These are phyloP conservation scores for Lactarius tabidus DNA, from an alignment of 768 basidiomycete genomes.

Conservation along the genomic window DNA sequence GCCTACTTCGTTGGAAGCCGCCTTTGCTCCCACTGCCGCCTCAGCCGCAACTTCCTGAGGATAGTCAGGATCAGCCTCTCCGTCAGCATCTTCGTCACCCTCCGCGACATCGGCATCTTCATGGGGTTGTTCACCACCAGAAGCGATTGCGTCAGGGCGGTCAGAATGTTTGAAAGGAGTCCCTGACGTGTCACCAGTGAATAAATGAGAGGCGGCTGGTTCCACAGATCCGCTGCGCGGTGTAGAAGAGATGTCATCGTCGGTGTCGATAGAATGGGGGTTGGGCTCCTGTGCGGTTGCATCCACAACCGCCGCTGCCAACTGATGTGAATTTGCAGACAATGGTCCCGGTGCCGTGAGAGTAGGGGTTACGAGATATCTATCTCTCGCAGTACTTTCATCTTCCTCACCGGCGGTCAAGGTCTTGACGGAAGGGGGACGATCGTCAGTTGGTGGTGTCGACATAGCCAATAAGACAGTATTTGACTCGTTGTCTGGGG, in stretches of 20 bases:
- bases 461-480: not conserved
- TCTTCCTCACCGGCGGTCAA: not conserved
- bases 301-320: not conserved
- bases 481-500: not conserved
- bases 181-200: not conserved
- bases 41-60: not conserved
- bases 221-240: not conserved
- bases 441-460: not conserved
- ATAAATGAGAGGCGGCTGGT: not conserved
- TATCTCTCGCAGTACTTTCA: not conserved
- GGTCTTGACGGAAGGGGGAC: not conserved
- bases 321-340: not conserved
- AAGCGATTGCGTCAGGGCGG: not conserved
- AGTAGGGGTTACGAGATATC: not conserved
- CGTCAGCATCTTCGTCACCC: conserved; percentile 23
- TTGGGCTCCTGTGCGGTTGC: not conserved
- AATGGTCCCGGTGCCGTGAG: not conserved
- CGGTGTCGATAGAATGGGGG: not conserved
- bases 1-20: not conserved
- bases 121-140: not conserved
- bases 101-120: not conserved
- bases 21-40: not conserved
- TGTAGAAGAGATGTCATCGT: not conserved
- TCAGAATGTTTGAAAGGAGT: not conserved
- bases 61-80: conserved; percentile 26